These are phyloP conservation scores for Hyparrhenia diplandra DNA, from an alignment of 176 grass and related monocot species.

Conservation along the genomic window DNA sequence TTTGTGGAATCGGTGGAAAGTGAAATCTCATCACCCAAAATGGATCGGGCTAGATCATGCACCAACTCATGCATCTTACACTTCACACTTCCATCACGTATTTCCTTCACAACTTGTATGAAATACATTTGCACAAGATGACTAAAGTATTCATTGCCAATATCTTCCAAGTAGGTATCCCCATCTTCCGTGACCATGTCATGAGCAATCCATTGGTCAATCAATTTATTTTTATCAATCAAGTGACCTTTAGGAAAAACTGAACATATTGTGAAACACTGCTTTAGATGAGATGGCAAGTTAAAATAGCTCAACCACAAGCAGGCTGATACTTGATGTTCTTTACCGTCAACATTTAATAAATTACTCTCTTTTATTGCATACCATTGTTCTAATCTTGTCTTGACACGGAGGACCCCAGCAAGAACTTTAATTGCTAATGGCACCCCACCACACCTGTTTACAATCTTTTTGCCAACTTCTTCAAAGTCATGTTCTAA, in stretches of 20 bases:
- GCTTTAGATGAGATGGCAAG: not conserved
- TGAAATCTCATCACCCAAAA: not conserved
- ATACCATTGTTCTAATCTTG: too few relatives aligned
- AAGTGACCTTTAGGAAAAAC: not conserved
- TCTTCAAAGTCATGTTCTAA: too few relatives aligned
- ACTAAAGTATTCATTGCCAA: not conserved
- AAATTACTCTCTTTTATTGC: not conserved
- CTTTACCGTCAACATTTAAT: not conserved
- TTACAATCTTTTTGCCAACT: too few relatives aligned
- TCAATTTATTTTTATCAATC: constrained; percentile 8
- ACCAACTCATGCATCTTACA: constrained; percentile 8
- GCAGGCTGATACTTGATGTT: not conserved
- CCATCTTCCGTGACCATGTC: not conserved
- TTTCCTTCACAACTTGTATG: not conserved
- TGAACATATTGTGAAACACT: constrained; percentile 24
- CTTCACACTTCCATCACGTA: not conserved
- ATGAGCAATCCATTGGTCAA: constrained; percentile 37
- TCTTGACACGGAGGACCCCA: too few relatives aligned
- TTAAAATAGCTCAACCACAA: constrained; percentile 24
- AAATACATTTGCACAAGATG: constrained; percentile 25
- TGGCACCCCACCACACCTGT: too few relatives aligned
- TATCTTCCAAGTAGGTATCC: not conserved
- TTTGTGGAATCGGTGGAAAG: too few relatives aligned
- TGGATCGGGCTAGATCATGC: constrained; percentile 15
- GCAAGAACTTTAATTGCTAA: too few relatives aligned